These are phyloP conservation scores for Yamadazyma aaseri DNA, from an alignment of 1,139 yeast species.

Conservation along the genomic window DNA sequence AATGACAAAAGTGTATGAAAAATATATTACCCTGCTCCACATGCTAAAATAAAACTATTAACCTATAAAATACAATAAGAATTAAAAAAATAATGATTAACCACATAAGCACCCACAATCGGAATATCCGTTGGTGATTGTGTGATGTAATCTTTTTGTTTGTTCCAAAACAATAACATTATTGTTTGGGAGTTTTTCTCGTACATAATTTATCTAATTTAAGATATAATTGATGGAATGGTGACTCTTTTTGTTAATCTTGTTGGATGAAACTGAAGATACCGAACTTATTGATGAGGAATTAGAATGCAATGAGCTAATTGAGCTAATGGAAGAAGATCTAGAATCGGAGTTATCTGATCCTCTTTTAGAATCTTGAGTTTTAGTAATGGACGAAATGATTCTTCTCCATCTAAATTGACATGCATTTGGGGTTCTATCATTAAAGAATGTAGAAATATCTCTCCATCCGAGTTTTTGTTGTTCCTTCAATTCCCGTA, in stretches of 20 bases:
- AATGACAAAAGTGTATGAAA: not conserved
- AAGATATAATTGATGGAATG: slow-evolving; percentile 28
- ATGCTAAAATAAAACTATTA: not conserved
- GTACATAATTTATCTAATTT: slow-evolving; percentile 16
- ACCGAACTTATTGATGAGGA: slow-evolving; percentile 10
- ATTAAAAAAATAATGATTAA: no score
- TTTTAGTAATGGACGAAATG: slow-evolving; percentile 18
- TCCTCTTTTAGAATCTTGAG: not conserved
- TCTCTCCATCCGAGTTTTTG: slow-evolving; percentile 50
- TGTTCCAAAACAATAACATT: no score
- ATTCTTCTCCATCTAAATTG: slow-evolving; percentile 49
- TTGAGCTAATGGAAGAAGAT: slow-evolving; percentile 9
- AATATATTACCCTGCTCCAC: slow-evolving; percentile 1
- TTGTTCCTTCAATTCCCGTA: slow-evolving; percentile 37
- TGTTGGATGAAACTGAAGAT: slow-evolving; percentile 7
- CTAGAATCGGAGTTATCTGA: slow-evolving; percentile 5
- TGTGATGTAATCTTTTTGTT: no score
- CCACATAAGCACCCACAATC: no score
- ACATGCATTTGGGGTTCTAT: slow-evolving; percentile 48
- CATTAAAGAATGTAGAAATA: slow-evolving; percentile 40
- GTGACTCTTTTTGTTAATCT: slow-evolving; percentile 24
- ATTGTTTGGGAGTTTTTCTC: no score
- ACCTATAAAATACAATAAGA: slow-evolving; percentile 4
- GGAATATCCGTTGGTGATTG: no score
- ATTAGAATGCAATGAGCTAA: slow-evolving; percentile 7